phyloP scores from a whole-genome alignment of 2,329 filamentous ascomycete species.

The Sporothrix schenckii region DNA sequence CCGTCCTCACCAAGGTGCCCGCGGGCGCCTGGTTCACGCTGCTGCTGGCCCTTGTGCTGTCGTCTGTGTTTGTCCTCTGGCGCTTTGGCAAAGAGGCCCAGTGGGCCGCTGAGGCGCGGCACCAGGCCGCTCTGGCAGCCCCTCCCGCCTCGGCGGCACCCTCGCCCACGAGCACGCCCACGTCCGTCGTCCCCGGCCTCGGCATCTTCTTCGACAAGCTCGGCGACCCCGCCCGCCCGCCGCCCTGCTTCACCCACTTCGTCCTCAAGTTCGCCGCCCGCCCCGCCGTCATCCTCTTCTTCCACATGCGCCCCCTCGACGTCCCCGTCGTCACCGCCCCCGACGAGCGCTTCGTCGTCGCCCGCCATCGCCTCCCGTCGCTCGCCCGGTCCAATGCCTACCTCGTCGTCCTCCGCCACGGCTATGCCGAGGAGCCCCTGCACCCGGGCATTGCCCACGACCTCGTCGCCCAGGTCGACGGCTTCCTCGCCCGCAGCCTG shows the following conservation, averaged over 20 bases:
- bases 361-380: slow-evolving; percentile 45
- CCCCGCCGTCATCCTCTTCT: slow-evolving; percentile 72
- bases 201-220: slow-evolving; percentile 81
- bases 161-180: slow-evolving; percentile 34
- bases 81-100: slow-evolving; percentile 78
- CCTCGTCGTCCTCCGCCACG: slow-evolving; percentile 69
- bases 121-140: slow-evolving; percentile 53
- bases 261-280: slow-evolving; percentile 68
- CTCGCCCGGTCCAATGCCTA: slow-evolving; percentile 59
- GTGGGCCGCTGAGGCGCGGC: slow-evolving; percentile 69
- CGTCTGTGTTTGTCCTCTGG: slow-evolving; percentile 71
- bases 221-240: slow-evolving; percentile 59
- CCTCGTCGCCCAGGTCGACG: slow-evolving; percentile 62
- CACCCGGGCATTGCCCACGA: slow-evolving; percentile 61
- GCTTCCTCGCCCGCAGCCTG: slow-evolving; percentile 45
- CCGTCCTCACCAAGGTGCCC: slow-evolving; percentile 72
- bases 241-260: slow-evolving; percentile 72
- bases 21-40: slow-evolving; percentile 79
- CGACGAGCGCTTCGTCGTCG: slow-evolving; percentile 53
- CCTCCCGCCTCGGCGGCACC: slow-evolving; percentile 41
- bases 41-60: slow-evolving; percentile 63
- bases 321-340: slow-evolving; percentile 58
- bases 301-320: slow-evolving; percentile 69
- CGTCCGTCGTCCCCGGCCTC: slow-evolving; percentile 57
- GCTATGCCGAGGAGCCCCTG: slow-evolving; percentile 72